Percentiles rank a stretch among this genome's conserved stretches.
These are phyloP conservation scores for Furcasterigmium furcatum DNA, from an alignment of 2,329 filamentous ascomycete genomes.

Conservation along the genomic window DNA sequence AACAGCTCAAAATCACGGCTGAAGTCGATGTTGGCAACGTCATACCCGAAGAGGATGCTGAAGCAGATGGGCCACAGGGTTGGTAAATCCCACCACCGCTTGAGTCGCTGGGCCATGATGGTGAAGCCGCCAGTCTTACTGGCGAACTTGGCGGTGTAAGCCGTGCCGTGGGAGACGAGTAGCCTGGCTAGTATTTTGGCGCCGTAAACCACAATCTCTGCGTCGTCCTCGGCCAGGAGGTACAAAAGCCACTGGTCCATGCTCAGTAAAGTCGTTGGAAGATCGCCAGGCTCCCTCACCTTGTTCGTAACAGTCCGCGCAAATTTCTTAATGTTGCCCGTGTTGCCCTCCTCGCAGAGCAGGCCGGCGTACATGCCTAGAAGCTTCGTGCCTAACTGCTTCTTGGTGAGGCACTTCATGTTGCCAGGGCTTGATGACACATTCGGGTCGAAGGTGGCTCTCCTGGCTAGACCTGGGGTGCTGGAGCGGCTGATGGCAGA, in stretches of 20 bases:
- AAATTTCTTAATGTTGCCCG: conserved; percentile 76
- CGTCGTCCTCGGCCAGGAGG: conserved; percentile 81
- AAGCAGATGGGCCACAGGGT: conserved; percentile 86
- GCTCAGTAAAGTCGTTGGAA: conserved; percentile 16
- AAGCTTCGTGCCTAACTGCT: conserved; percentile 70
- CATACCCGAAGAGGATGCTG: conserved; percentile 80
- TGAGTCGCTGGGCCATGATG: conserved; percentile 79
- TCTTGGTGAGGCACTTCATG: conserved; percentile 51
- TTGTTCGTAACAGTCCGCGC: conserved; percentile 94
- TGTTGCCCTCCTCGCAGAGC: conserved; percentile 70
- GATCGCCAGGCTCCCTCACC: conserved; percentile 42
- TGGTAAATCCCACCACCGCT: conserved; percentile 84
- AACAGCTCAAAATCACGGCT: conserved; percentile 71
- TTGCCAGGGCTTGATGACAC: conserved; percentile 20
- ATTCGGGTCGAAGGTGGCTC: conserved; percentile 30
- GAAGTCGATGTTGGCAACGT: conserved; percentile 72
- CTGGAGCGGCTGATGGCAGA: conserved; percentile 34
- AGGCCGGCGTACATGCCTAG: conserved; percentile 75
- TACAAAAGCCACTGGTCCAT: conserved; percentile 77
- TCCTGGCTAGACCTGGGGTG: conserved; percentile 33
- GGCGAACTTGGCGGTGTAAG: conserved; percentile 82
- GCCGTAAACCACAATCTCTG: conserved; percentile 77
- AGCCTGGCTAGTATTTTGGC: conserved; percentile 81
- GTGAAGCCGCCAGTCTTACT: conserved; percentile 82
- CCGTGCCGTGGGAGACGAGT: conserved; percentile 75